Percentiles rank a stretch among this genome's conserved stretches.
phyloP scores from a whole-genome alignment of 2,329 filamentous ascomycete genomes.

The Didymellaceae sp. region DNA sequence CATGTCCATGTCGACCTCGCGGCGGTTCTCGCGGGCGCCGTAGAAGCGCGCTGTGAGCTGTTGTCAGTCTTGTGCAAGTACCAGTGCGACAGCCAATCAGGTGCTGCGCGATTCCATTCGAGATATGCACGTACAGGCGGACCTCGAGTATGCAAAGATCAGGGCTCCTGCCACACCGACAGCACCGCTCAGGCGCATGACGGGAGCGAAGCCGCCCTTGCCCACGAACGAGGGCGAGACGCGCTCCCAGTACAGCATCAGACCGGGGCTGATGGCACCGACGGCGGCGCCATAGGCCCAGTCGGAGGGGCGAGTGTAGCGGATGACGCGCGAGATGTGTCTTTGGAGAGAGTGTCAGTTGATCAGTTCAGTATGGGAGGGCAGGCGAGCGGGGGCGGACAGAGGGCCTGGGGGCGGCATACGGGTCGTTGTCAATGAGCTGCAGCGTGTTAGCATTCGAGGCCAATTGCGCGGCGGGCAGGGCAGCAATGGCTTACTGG shows the following conservation, averaged over 20 bases:
- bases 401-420: slow-evolving; percentile 52
- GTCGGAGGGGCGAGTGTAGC: slow-evolving; percentile 86
- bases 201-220: slow-evolving; percentile 79
- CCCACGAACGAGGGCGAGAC: slow-evolving; percentile 85
- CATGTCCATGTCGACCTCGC: slow-evolving; percentile 97
- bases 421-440: slow-evolving; percentile 99
- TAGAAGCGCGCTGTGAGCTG: slow-evolving; percentile 83
- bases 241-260: slow-evolving; percentile 81
- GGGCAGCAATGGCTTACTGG: slow-evolving; percentile 68
- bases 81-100: not conserved
- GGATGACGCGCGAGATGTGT: slow-evolving; percentile 87
- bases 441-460: slow-evolving; percentile 53
- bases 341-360: slow-evolving; percentile 60
- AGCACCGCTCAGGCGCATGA: slow-evolving; percentile 78
- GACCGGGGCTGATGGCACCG: slow-evolving; percentile 73
- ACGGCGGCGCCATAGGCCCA: slow-evolving; percentile 74
- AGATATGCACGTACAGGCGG: slow-evolving; percentile 69
- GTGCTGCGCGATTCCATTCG: not conserved
- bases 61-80: too few species aligned
- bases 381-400: slow-evolving; percentile 6
- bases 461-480: slow-evolving; percentile 30
- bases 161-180: slow-evolving; percentile 81
- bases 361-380: slow-evolving; percentile 33
- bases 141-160: slow-evolving; percentile 83
- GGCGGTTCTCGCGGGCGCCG: slow-evolving; percentile 88